A percentile compares a stretch with the other conserved stretches of the same genome.
Evolutionary conservation across 495 filamentous ascomycete species (phyloP).

Genomic region (Platismatia glauca): DNA sequence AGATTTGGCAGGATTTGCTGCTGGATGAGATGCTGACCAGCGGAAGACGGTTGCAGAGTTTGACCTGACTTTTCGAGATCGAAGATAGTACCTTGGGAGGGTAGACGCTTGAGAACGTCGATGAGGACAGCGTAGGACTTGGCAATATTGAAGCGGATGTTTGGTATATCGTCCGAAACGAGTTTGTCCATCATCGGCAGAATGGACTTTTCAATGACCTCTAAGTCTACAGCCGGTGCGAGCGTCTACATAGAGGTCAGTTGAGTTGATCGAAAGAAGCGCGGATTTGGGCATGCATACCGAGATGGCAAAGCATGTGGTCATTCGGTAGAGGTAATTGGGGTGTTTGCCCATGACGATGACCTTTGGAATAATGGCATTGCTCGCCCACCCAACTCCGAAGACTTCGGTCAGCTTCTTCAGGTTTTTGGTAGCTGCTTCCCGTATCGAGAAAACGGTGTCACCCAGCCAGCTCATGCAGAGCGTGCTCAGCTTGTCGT

Average conservation of each 20-base stretch:
- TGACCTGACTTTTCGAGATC: slow-evolving; percentile 70
- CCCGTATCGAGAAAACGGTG: slow-evolving; percentile 95
- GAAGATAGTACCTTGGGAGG: slow-evolving; percentile 76
- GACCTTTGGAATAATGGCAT: slow-evolving; percentile 95
- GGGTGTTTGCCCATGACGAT: slow-evolving; percentile 96
- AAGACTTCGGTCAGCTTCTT: slow-evolving; percentile 98
- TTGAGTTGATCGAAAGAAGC: slow-evolving; percentile 4
- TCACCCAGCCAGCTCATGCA: slow-evolving; percentile 99
- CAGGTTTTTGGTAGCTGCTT: slow-evolving; percentile 92
- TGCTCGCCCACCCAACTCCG: slow-evolving; percentile 94
- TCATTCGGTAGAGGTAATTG: slow-evolving; percentile 99
- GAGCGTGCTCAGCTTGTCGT: slow-evolving; percentile 86
- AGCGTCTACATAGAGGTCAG: slow-evolving; percentile 61
- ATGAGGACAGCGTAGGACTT: slow-evolving; percentile 92
- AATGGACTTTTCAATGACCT: slow-evolving; percentile 85
- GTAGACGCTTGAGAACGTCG: slow-evolving; percentile 78
- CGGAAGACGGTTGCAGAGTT: slow-evolving; percentile 52
- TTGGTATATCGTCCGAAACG: slow-evolving; percentile 87
- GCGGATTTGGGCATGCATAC: slow-evolving; percentile 45
- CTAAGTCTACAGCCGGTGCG: slow-evolving; percentile 80
- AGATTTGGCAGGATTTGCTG: slow-evolving; percentile 80
- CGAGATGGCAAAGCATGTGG: slow-evolving; percentile 94
- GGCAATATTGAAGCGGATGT: slow-evolving; percentile 98
- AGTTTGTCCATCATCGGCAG: slow-evolving; percentile 93
- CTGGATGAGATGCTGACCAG: slow-evolving; percentile 74